Conservation (phyloP, 768 basidiomycete species). For the Agrocybe praecox region DNA sequence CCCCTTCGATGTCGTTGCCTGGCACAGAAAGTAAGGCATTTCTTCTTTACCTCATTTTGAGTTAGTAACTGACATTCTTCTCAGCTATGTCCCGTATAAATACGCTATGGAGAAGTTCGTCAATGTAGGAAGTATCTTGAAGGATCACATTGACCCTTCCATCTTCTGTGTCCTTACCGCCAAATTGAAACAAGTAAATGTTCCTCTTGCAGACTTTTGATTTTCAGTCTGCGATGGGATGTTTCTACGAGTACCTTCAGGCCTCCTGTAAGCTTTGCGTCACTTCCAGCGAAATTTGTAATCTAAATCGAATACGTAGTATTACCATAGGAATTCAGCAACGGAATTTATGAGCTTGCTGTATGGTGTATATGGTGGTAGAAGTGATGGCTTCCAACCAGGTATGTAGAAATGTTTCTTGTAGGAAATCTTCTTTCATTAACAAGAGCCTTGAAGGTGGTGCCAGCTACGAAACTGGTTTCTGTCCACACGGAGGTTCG, state of each 20-base stretch:
- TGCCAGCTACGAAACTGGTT: slow-evolving; percentile 64
- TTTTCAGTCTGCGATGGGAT: slow-evolving; percentile 69
- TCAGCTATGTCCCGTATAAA: slow-evolving; percentile 67
- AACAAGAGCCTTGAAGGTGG: slow-evolving; percentile 41
- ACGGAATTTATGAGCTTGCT: slow-evolving; percentile 69
- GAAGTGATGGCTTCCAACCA: slow-evolving; percentile 63
- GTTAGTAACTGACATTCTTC: background rate
- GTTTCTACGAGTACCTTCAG: slow-evolving; percentile 60
- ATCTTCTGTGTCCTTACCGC: slow-evolving; percentile 72
- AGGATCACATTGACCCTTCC: slow-evolving; percentile 72
- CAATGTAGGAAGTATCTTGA: slow-evolving; percentile 63
- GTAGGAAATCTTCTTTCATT: too few species aligned
- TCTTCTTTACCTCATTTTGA: background rate
- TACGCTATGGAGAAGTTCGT: slow-evolving; percentile 67
- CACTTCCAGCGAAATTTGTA: background rate
- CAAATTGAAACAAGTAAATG: slow-evolving; percentile 58
- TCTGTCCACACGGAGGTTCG: slow-evolving; percentile 70
- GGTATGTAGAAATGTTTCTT: slow-evolving; percentile 32
- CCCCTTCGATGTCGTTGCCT: slow-evolving; percentile 74
- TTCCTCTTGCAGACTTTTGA: slow-evolving; percentile 65
- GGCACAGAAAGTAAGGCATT: slow-evolving; percentile 61
- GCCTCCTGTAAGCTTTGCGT: slow-evolving; percentile 46
- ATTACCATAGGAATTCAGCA: slow-evolving; percentile 64
- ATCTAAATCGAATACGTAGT: slow-evolving; percentile 32
- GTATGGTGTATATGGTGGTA: slow-evolving; percentile 64